These are phyloP conservation scores for Stramenopiles sp. DNA, from an alignment of 352 stramenopile genomes.

Conservation along the genomic window DNA sequence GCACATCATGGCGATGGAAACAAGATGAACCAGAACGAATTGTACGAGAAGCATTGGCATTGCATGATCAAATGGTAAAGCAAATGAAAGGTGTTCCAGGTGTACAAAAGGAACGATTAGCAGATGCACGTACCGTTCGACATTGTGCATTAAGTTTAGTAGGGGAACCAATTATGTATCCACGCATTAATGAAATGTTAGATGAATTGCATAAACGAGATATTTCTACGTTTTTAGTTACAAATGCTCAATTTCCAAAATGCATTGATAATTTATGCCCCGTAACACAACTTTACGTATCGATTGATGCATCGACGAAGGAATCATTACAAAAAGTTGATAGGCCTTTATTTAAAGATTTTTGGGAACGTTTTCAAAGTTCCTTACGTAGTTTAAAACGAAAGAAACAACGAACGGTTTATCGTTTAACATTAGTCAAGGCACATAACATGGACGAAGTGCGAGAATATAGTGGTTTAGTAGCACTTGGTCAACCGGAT, in stretches of 20 bases:
- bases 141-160: slow-evolving; percentile 92
- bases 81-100: slow-evolving; percentile 80
- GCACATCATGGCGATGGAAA: slow-evolving; percentile 92
- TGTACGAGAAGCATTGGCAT: slow-evolving; percentile 67
- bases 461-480: slow-evolving; percentile 67
- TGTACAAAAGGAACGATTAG: slow-evolving; percentile 72
- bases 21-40: slow-evolving; percentile 82
- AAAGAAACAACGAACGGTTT: slow-evolving; percentile 86
- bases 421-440: slow-evolving; percentile 92
- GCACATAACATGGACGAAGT: slow-evolving; percentile 76
- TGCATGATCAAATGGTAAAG: slow-evolving; percentile 73
- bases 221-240: slow-evolving; percentile 95
- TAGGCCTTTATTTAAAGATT: slow-evolving; percentile 85
- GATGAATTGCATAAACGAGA: slow-evolving; percentile 71
- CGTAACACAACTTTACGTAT: slow-evolving; percentile 97
- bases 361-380: slow-evolving; percentile 80
- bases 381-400: slow-evolving; percentile 69
- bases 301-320: slow-evolving; percentile 84
- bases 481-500: slow-evolving; percentile 61
- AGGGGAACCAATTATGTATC: slow-evolving; percentile 94
- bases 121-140: slow-evolving; percentile 79
- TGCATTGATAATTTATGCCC: slow-evolving; percentile 78
- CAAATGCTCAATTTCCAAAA: slow-evolving; percentile 92
- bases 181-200: slow-evolving; percentile 89
- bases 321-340: slow-evolving; percentile 84